These are phyloP conservation scores for Bonia amplexicaulis DNA, from an alignment of 176 grass and related monocot genomes.

Conservation along the genomic window DNA sequence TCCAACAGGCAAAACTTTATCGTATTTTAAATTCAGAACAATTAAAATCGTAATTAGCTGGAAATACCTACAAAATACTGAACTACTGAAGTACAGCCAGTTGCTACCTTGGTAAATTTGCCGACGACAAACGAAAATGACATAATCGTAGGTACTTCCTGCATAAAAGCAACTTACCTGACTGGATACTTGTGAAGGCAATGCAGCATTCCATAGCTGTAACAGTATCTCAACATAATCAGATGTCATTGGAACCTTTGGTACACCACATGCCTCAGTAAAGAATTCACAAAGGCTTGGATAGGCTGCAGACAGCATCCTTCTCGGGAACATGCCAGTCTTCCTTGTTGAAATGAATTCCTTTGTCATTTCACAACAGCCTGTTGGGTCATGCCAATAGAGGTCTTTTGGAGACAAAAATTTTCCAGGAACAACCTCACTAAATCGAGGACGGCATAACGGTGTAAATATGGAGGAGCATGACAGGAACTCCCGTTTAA, in stretches of 20 bases:
- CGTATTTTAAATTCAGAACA: not conserved
- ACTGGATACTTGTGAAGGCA: constrained; percentile 63
- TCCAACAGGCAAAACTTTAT: not conserved
- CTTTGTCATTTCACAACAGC: constrained; percentile 66
- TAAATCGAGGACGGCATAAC: constrained; percentile 35
- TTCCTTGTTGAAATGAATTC: constrained; percentile 37
- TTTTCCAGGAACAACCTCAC: constrained; percentile 39
- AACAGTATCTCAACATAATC: constrained; percentile 74
- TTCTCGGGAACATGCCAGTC: constrained; percentile 39
- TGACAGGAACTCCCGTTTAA: constrained; percentile 62
- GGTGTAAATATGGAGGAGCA: constrained; percentile 72
- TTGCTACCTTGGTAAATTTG: not conserved
- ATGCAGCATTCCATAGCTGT: constrained; percentile 50
- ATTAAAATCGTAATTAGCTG: not conserved
- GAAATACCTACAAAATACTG: not conserved
- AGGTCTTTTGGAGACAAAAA: constrained; percentile 64
- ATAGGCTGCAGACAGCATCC: constrained; percentile 57
- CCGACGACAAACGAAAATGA: not conserved
- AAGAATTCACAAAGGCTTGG: constrained; percentile 82
- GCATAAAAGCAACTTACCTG: constrained; percentile 51
- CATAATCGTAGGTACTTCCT: constrained; percentile 2
- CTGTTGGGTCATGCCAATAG: constrained; percentile 86
- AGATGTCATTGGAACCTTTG: constrained; percentile 49
- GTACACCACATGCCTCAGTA: constrained; percentile 58
- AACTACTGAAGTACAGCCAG: not conserved